Percentiles rank a stretch among this genome's conserved stretches.
Conservation (phyloP, 2,329 filamentous ascomycete genomes). For the Calonectria pseudoturangicola region DNA sequence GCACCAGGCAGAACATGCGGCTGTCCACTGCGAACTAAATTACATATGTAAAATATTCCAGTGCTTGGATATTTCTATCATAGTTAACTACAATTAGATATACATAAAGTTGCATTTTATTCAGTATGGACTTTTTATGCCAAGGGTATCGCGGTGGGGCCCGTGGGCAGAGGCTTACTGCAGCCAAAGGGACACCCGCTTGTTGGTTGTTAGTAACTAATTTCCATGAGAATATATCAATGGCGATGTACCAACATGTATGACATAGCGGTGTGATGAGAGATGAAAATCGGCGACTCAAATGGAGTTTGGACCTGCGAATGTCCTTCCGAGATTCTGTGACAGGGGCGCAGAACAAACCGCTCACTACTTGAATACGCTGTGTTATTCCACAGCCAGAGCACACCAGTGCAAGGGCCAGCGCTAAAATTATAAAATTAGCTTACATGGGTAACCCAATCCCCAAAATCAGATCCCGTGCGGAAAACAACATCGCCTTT, state of each 20-base stretch:
- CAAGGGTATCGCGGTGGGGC: neutral
- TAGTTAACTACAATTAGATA: neutral
- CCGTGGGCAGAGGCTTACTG: slow-evolving; percentile 9
- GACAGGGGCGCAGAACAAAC: neutral
- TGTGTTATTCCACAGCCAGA: neutral
- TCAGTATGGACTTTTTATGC: neutral
- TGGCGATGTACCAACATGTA: neutral
- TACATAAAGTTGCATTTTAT: neutral
- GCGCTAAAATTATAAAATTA: slow-evolving; percentile 2
- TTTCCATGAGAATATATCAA: neutral
- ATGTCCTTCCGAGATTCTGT: neutral
- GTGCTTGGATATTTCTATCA: neutral
- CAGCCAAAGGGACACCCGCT: neutral
- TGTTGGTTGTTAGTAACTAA: too few species aligned
- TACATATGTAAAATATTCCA: neutral
- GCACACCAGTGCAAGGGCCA: neutral
- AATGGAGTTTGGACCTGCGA: neutral
- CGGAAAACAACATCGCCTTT: neutral
- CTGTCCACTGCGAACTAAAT: neutral
- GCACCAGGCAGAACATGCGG: slow-evolving; percentile 1
- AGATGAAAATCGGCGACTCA: neutral
- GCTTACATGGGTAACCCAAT: neutral
- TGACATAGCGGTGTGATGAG: neutral
- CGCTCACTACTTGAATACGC: slow-evolving; percentile 1
- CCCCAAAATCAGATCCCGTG: neutral